These are phyloP conservation scores for Fusarium xyrophilum DNA, from an alignment of 2,329 filamentous ascomycete genomes.

Conservation along the genomic window DNA sequence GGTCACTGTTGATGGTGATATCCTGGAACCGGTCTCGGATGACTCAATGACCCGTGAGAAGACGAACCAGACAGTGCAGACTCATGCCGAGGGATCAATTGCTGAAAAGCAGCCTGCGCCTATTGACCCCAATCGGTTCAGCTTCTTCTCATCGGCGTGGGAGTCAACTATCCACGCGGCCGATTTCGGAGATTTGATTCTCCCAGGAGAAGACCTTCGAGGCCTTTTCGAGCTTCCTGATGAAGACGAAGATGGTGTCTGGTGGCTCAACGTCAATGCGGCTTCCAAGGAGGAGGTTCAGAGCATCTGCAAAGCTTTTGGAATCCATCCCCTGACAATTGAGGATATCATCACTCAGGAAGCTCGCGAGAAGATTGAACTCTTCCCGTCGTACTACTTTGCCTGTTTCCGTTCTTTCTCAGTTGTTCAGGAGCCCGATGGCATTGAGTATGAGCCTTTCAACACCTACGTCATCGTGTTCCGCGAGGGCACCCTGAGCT, in stretches of 20 bases:
- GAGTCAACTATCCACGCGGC: slow-evolving; percentile 92
- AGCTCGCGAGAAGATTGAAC: slow-evolving; percentile 95
- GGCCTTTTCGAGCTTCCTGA: slow-evolving; percentile 78
- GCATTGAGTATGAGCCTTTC: slow-evolving; percentile 88
- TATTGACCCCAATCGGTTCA: slow-evolving; percentile 80
- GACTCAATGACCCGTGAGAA: slow-evolving; percentile 58
- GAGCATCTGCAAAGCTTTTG: slow-evolving; percentile 90
- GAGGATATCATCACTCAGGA: slow-evolving; percentile 97
- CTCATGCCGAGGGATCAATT: slow-evolving; percentile 33
- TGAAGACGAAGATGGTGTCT: slow-evolving; percentile 78
- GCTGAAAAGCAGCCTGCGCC: slow-evolving; percentile 50
- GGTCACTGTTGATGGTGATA: slow-evolving; percentile 63
- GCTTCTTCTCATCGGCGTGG: slow-evolving; percentile 95
- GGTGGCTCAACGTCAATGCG: slow-evolving; percentile 96
- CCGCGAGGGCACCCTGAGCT: slow-evolving; percentile 91
- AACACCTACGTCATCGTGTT: slow-evolving; percentile 98
- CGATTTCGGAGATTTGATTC: slow-evolving; percentile 84
- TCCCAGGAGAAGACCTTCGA: slow-evolving; percentile 88
- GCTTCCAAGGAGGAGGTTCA: slow-evolving; percentile 88
- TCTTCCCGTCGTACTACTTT: slow-evolving; percentile 98
- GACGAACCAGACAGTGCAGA: slow-evolving; percentile 42
- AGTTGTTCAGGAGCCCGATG: slow-evolving; percentile 75
- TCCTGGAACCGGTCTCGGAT: slow-evolving; percentile 60
- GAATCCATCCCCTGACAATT: slow-evolving; percentile 91
- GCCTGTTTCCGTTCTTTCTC: slow-evolving; percentile 96